These are phyloP conservation scores for Chrysanthemum lavandulifolium DNA, from an alignment of 129 eudicot genomes.

Conservation along the genomic window DNA sequence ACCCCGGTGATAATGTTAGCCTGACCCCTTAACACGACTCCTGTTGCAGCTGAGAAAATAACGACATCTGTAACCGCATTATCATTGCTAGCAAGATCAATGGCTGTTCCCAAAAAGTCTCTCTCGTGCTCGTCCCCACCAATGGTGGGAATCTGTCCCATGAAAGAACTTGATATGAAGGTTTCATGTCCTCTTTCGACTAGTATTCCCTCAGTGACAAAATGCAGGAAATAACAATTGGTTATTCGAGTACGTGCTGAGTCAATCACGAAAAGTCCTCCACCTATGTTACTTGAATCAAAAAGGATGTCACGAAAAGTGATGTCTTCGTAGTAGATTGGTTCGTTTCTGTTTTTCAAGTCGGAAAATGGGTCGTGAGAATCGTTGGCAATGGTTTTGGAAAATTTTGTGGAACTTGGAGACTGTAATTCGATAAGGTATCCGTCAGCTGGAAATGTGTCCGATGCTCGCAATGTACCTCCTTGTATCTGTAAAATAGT, in stretches of 20 bases:
- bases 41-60: conserved; percentile 59
- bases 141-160: conserved; percentile 61
- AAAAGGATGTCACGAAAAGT: conserved; percentile 70
- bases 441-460: conserved; percentile 52
- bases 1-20: conserved; percentile 76
- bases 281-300: conserved; percentile 55
- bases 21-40: conserved; percentile 57
- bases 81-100: conserved; percentile 60
- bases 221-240: conserved; percentile 65
- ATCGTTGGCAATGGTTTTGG: neutral
- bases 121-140: conserved; percentile 58
- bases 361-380: conserved; percentile 15
- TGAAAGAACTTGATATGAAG: conserved; percentile 48
- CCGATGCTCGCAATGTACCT: conserved; percentile 60
- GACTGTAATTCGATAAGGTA: conserved; percentile 63
- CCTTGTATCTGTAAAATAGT: conserved; percentile 44
- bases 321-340: conserved; percentile 56
- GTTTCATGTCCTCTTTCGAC: conserved; percentile 76
- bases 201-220: conserved; percentile 60
- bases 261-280: conserved; percentile 58
- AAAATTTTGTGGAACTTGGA: conserved; percentile 31
- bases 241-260: conserved; percentile 54
- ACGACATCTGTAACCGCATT: conserved; percentile 66
- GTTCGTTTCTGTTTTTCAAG: conserved; percentile 28
- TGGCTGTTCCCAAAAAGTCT: conserved; percentile 53